Conservation (phyloP, 371 early-diverging fungal species). For the Circinella minor region DNA sequence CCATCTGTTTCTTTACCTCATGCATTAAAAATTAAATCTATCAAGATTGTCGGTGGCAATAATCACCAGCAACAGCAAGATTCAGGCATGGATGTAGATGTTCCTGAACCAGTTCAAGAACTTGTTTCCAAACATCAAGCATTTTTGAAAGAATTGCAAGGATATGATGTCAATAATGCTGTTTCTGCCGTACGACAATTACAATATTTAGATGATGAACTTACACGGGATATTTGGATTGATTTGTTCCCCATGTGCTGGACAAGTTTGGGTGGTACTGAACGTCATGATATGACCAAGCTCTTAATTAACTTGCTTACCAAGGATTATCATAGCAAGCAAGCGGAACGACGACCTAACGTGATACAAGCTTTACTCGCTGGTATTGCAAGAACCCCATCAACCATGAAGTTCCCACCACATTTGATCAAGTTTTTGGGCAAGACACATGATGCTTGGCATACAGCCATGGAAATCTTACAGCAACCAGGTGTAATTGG, state of each 20-base stretch:
- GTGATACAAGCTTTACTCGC: constrained; percentile 92
- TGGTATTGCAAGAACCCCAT: constrained; percentile 77
- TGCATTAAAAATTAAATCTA: constrained; percentile 57
- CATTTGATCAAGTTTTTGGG: constrained; percentile 93
- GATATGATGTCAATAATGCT: constrained; percentile 55
- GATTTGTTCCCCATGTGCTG: constrained; percentile 88
- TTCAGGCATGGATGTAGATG: constrained; percentile 24
- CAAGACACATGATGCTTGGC: constrained; percentile 92
- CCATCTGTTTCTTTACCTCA: constrained; percentile 45
- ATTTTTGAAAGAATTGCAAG: constrained; percentile 65
- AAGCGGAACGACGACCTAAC: constrained; percentile 84
- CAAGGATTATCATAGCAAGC: constrained; percentile 89
- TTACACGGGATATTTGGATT: constrained; percentile 84
- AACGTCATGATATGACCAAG: constrained; percentile 86
- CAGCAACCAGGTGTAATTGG: constrained; percentile 58
- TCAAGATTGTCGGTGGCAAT: constrained; percentile 40
- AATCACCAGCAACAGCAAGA: constrained; percentile 5
- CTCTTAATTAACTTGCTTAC: constrained; percentile 83
- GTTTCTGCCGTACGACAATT: constrained; percentile 68
- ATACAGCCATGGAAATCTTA: constrained; percentile 79
- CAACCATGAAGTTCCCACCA: constrained; percentile 84
- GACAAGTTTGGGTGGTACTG: constrained; percentile 70
- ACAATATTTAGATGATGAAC: constrained; percentile 71
- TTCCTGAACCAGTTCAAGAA: constrained; percentile 40
- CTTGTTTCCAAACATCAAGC: constrained; percentile 55